Evolutionary conservation across 2,329 filamentous ascomycete genomes (phyloP), one percentile per base, ranked within the genome.

Genomic region (Ophiocordyceps polyrhachis-furcata): DNA sequence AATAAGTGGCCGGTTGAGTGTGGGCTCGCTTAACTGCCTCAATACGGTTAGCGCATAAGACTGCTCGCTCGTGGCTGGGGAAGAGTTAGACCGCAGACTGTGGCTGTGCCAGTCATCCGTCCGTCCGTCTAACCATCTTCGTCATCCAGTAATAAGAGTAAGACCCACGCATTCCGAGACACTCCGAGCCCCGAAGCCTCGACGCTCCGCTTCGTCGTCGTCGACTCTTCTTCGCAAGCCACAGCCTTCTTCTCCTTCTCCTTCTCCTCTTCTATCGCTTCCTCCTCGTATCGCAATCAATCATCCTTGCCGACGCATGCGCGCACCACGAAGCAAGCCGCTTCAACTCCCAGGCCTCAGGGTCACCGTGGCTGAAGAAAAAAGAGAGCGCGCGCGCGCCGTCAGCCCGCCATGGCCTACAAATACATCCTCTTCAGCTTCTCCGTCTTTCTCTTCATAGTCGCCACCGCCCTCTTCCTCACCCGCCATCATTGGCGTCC

Each of bases 401-500:
- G 31, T 41, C 11, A 41, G 37, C 40, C 42, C 55, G 59, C 63
- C 53, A 93, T 93, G 85, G 71, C 67, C 50, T 91, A 88, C 32
- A 35, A 37, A 28, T 43, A 43, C 67, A 60, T 93, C 50, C 75
- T 93, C 65, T 93, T 87, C 67, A 78, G 75, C 53, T 61, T 88
- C 51, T 76, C 76, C 56, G 73, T 94, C 59, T 62, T 81, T 53
- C 71, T 83, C 58, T 70, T 94, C 55, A 57, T 88, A 53, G 56
- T 73, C 51, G 81, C 79, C 48, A 91, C 85, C 46, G 75, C 69
- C 47, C 78, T 91, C 55, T 94, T 87, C 71, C 66, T 91, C 52
- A 89, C 83, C 46, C 85, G 89, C 53, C 62, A 71, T 46, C 71
- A 70, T 64, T 96, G 91, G 91, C 65, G 81, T 41, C 79, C 74